Conservation (phyloP, 1,284 basidiomycete species). For the Boletus semigastroideus region DNA sequence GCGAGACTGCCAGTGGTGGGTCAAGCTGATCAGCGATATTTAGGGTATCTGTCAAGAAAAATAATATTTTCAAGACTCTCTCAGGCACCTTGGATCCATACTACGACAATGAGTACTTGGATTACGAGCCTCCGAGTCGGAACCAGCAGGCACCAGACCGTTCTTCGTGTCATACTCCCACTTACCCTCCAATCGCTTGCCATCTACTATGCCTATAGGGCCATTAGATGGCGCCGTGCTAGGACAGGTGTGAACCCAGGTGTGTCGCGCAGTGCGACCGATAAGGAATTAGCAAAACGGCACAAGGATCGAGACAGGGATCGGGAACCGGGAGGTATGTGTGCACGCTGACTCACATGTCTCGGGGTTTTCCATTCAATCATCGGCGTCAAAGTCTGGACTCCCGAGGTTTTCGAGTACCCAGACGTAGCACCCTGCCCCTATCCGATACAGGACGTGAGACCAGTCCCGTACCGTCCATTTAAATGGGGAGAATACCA, state of each 20-base stretch:
- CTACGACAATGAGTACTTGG: slow-evolving; percentile 1
- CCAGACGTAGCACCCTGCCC: slow-evolving; percentile 46
- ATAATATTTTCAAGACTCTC: too few relatives aligned
- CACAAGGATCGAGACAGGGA: slow-evolving; percentile 20
- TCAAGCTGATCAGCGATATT: too few relatives aligned
- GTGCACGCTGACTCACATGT: background rate
- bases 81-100: too few relatives aligned
- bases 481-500: slow-evolving; percentile 67
- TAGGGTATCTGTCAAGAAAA: too few relatives aligned
- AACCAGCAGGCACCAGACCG: background rate
- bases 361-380: background rate
- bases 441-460: slow-evolving; percentile 41
- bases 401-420: slow-evolving; percentile 49
- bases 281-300: background rate
- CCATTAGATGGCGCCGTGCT: slow-evolving; percentile 10
- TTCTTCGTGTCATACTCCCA: slow-evolving; percentile 14
- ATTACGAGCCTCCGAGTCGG: background rate
- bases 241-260: background rate
- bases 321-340: slow-evolving; percentile 31
- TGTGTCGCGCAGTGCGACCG: background rate
- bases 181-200: slow-evolving; percentile 16
- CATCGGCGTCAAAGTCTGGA: slow-evolving; percentile 44
- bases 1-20: too few relatives aligned
- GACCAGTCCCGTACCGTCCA: slow-evolving; percentile 63
- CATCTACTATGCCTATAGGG: slow-evolving; percentile 18